phyloP scores from a whole-genome alignment of 176 grass and related monocot species.

The Lolium rigidum region DNA sequence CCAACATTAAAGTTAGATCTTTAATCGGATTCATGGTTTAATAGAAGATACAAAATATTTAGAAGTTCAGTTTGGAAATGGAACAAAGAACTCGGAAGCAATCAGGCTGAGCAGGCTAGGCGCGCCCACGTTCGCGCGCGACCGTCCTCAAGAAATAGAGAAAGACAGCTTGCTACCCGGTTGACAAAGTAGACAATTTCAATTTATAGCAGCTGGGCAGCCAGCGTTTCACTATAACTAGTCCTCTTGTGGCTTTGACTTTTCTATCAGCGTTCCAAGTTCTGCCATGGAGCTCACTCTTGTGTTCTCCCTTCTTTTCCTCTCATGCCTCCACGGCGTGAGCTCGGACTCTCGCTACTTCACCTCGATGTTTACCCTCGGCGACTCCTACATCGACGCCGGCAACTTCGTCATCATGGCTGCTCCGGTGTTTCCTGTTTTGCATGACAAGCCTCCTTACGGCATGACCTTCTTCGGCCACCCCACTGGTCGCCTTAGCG shows the following conservation, averaged over 20 bases:
- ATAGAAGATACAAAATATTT: no score
- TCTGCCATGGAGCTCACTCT: conserved; percentile 3
- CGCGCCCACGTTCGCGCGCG: no score
- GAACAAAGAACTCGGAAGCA: no score
- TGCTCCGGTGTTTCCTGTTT: background rate
- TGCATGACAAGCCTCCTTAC: conserved; percentile 46
- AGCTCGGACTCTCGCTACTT: background rate
- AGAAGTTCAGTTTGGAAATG: no score
- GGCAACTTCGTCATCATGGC: conserved; percentile 53
- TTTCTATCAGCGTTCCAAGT: background rate
- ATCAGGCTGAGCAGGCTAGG: no score
- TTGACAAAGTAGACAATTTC: background rate
- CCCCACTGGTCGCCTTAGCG: conserved; percentile 40
- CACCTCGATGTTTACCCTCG: conserved; percentile 52
- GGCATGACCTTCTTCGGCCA: conserved; percentile 55
- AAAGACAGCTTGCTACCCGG: background rate
- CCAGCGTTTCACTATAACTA: background rate
- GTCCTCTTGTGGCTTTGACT: background rate
- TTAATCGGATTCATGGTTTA: no score
- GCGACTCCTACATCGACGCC: conserved; percentile 63
- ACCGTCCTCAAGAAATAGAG: background rate
- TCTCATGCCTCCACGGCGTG: background rate
- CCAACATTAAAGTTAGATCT: no score
- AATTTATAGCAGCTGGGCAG: background rate
- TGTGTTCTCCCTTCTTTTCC: conserved; percentile 17